Percentiles rank a stretch among this genome's conserved stretches.
Conservation (phyloP, 2,329 filamentous ascomycete species). For the Aurifilum marmelostoma region DNA sequence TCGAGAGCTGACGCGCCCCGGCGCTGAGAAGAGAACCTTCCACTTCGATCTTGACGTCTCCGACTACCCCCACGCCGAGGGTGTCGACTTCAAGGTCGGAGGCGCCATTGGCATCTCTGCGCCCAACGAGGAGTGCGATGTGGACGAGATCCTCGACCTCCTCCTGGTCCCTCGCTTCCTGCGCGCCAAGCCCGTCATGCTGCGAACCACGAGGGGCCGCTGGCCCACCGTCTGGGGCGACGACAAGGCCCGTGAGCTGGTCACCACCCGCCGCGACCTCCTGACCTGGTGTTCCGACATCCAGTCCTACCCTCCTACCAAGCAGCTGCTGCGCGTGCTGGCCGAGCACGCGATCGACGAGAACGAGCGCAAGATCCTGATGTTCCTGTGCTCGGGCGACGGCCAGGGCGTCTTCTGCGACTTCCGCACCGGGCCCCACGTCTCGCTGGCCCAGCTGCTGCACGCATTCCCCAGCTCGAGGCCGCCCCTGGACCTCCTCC, state of each 20-base stretch:
- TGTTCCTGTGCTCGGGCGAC: slow-evolving; percentile 84
- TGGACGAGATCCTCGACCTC: slow-evolving; percentile 82
- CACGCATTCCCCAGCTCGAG: slow-evolving; percentile 90
- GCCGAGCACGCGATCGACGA: slow-evolving; percentile 81
- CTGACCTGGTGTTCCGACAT: slow-evolving; percentile 95
- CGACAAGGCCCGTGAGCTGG: slow-evolving; percentile 79
- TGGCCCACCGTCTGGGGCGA: slow-evolving; percentile 99
- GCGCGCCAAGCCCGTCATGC: slow-evolving; percentile 78
- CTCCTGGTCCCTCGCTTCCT: slow-evolving; percentile 80
- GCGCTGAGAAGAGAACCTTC: slow-evolving; percentile 94
- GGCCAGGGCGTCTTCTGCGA: slow-evolving; percentile 94
- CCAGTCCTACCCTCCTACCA: slow-evolving; percentile 89
- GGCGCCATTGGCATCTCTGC: slow-evolving; percentile 93
- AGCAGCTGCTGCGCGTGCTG: slow-evolving; percentile 80
- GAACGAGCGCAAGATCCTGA: slow-evolving; percentile 86
- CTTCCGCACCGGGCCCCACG: slow-evolving; percentile 84
- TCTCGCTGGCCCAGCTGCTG: slow-evolving; percentile 84
- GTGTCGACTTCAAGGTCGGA: slow-evolving; percentile 92
- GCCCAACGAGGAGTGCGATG: slow-evolving; percentile 75
- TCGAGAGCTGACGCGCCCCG: slow-evolving; percentile 82
- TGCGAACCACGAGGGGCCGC: slow-evolving; percentile 79
- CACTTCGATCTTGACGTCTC: slow-evolving; percentile 98
- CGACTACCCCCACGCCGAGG: slow-evolving; percentile 81
- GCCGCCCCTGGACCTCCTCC: slow-evolving; percentile 80
- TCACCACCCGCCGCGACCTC: slow-evolving; percentile 88